Evolutionary conservation across 805 yeast species (phyloP).

Genomic region (Kluyveromyces aestuarii): DNA sequence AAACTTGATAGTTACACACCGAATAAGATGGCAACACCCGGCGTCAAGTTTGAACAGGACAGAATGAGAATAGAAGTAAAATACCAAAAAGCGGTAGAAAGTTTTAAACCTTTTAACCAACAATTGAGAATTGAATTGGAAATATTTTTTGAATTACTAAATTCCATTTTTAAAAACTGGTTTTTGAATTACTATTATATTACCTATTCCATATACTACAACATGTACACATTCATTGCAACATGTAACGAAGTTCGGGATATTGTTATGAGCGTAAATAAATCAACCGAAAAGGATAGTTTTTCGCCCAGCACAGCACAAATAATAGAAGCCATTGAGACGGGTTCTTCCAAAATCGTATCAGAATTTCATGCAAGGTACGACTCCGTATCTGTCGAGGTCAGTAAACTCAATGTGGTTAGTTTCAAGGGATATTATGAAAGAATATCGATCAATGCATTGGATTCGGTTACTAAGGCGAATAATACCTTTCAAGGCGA

Average conservation of each 20-base stretch:
- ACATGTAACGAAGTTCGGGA: conserved; percentile 12
- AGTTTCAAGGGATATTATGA: conserved; percentile 1
- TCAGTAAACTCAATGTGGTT: neutral
- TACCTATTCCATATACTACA: conserved; percentile 13
- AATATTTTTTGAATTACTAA: conserved; percentile 6
- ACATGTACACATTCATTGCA: conserved; percentile 11
- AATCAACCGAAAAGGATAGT: neutral
- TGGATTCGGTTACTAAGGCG: neutral
- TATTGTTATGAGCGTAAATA: conserved; percentile 1
- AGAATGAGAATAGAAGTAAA: conserved; percentile 7
- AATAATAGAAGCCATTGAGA: neutral
- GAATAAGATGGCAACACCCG: conserved; percentile 1
- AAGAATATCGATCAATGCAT: neutral
- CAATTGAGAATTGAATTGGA: conserved; percentile 10
- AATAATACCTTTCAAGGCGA: neutral
- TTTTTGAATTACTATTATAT: conserved; percentile 13
- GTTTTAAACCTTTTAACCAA: conserved; percentile 12
- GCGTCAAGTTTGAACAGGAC: conserved; percentile 1
- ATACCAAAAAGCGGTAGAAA: conserved; percentile 5
- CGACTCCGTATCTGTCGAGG: neutral
- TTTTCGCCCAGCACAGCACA: neutral
- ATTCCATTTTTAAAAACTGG: conserved; percentile 12
- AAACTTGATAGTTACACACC: neutral
- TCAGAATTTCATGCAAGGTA: conserved; percentile 2
- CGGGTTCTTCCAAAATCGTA: neutral